These are phyloP conservation scores for Pharus latifolius DNA, from an alignment of 176 grass and related monocot species.

Conservation along the genomic window DNA sequence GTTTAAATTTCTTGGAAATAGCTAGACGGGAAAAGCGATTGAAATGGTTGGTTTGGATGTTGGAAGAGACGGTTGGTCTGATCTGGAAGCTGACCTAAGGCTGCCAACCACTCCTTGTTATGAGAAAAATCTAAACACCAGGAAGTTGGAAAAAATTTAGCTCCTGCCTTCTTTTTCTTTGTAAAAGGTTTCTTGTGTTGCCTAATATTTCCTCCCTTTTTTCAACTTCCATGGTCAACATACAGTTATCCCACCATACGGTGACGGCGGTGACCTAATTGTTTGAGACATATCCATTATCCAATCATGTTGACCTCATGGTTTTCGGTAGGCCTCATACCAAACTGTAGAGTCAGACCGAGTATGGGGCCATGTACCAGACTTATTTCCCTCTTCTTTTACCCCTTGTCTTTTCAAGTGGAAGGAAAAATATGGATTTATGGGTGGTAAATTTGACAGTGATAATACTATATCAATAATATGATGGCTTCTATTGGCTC, in stretches of 20 bases:
- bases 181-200: slow-evolving; percentile 4
- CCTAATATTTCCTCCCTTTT: slow-evolving; percentile 27
- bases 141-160: background rate
- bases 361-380: slow-evolving; percentile 9
- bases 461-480: background rate
- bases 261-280: slow-evolving; percentile 20
- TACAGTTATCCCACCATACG: slow-evolving; percentile 30
- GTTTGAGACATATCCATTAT: slow-evolving; percentile 20
- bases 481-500: background rate
- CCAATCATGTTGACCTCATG: slow-evolving; percentile 23
- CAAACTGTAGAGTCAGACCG: slow-evolving; percentile 1
- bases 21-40: background rate
- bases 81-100: slow-evolving; percentile 32
- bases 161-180: background rate
- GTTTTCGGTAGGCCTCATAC: slow-evolving; percentile 11
- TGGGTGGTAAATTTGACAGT: background rate
- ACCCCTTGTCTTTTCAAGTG: background rate
- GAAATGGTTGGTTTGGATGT: slow-evolving; percentile 2
- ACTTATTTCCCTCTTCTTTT: background rate
- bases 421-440: background rate
- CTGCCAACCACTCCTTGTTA: slow-evolving; percentile 28
- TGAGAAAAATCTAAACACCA: slow-evolving; percentile 21
- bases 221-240: slow-evolving; percentile 21
- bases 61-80: slow-evolving; percentile 9
- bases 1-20: slow-evolving; percentile 4